A percentile compares a stretch with the other conserved stretches of the same genome.
These are phyloP conservation scores for Poronia punctata DNA, from an alignment of 495 filamentous ascomycete species.

Conservation along the genomic window DNA sequence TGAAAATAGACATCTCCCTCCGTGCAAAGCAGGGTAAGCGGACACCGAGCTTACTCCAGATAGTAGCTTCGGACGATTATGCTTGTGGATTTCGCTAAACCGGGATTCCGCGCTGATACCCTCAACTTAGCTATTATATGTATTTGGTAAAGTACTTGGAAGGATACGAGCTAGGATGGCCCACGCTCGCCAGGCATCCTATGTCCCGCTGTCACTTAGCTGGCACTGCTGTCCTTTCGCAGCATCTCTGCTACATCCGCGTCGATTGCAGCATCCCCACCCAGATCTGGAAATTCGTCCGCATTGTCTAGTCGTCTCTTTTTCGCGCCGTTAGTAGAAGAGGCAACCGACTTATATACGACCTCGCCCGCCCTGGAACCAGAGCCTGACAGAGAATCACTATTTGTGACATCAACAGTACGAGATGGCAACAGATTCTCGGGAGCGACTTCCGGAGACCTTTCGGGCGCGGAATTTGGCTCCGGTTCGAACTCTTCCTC, in stretches of 20 bases:
- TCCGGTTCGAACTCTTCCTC: constrained; percentile 9
- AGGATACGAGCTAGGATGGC: no score
- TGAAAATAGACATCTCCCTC: no score
- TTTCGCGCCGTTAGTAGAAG: constrained; percentile 48
- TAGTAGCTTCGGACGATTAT: no score
- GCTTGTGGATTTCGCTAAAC: no score
- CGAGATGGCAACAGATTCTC: constrained; percentile 30
- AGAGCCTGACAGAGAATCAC: no score
- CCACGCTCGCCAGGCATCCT: not conserved
- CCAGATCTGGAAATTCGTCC: constrained; percentile 64
- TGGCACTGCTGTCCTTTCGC: constrained; percentile 39
- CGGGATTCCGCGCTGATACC: no score
- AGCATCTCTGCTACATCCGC: constrained; percentile 79
- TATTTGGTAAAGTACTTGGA: no score
- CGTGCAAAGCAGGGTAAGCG: no score
- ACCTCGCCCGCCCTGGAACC: no score
- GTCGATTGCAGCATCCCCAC: constrained; percentile 65
- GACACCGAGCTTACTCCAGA: no score
- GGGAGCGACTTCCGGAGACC: constrained; percentile 16
- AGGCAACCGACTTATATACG: constrained; percentile 39
- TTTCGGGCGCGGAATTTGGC: constrained; percentile 15
- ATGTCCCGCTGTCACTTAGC: not conserved
- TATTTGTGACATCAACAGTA: constrained; percentile 33
- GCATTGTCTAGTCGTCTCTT: constrained; percentile 63
- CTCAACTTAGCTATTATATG: no score